Evolutionary conservation across 495 filamentous ascomycete species (phyloP).

Genomic region (Talaromyces trachyspermus): DNA sequence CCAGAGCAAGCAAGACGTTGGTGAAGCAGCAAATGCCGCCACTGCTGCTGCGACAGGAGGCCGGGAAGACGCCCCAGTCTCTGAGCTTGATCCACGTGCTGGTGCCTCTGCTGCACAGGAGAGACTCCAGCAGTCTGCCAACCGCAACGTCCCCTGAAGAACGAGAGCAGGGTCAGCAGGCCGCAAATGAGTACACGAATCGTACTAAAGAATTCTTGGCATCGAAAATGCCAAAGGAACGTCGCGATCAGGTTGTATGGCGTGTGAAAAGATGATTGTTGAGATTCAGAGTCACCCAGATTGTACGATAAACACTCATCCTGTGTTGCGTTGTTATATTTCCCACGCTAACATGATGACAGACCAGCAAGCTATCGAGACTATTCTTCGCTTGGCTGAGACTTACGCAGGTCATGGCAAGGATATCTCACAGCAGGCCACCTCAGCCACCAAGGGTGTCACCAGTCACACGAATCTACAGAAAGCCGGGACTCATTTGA

Average conservation of each 20-base stretch:
- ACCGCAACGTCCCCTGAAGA: constrained; percentile 39
- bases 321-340: constrained; percentile 1
- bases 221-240: constrained; percentile 84
- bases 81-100: constrained; percentile 46
- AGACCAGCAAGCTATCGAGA: constrained; percentile 83
- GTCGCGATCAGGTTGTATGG: constrained; percentile 86
- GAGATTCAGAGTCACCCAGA: constrained; percentile 92
- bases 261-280: constrained; percentile 95
- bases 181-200: constrained; percentile 31
- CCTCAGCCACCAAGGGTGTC: constrained; percentile 62
- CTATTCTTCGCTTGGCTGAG: constrained; percentile 75
- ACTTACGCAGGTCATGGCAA: constrained; percentile 73
- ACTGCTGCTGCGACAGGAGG: constrained; percentile 40
- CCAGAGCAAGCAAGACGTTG: constrained; percentile 26
- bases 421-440: constrained; percentile 51
- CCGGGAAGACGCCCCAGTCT: constrained; percentile 33
- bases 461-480: constrained; percentile 52
- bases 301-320: constrained; percentile 45
- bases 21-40: constrained; percentile 49
- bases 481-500: constrained; percentile 71
- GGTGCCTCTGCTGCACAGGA: constrained; percentile 43
- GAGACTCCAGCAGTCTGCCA: constrained; percentile 41
- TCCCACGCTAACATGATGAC: constrained; percentile 9
- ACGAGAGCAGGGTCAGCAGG: constrained; percentile 42
- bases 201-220: constrained; percentile 65